phyloP scores from a whole-genome alignment of 2,329 filamentous ascomycete genomes.

The Colletotrichum godetiae region DNA sequence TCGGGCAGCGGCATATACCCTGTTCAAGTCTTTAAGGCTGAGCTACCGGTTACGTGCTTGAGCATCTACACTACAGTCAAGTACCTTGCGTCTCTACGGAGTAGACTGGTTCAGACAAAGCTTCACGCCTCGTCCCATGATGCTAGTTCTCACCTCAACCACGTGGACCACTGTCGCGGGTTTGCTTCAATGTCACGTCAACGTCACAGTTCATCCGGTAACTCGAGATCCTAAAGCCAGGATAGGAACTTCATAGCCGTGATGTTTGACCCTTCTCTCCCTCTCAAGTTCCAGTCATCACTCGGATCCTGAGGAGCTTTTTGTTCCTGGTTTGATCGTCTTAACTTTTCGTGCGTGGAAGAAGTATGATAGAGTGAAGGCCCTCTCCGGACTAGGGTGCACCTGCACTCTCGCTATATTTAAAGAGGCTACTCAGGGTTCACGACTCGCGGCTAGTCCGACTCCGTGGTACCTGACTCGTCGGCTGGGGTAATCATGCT shows the following conservation, averaged over 20 bases:
- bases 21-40: not conserved
- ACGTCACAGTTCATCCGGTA: not conserved
- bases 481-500: not conserved
- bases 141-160: not conserved
- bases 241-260: not conserved
- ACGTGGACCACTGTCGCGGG: not conserved
- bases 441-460: conserved; percentile 11
- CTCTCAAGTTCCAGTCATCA: not conserved
- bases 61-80: not conserved
- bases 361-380: conserved; percentile 2
- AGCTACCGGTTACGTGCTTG: not conserved
- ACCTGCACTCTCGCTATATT: not conserved
- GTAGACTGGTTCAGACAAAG: not conserved
- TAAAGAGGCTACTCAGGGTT: not conserved
- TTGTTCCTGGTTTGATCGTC: conserved; percentile 7
- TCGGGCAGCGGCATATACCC: not conserved
- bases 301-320: not conserved
- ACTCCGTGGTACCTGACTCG: not conserved
- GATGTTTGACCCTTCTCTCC: not conserved
- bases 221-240: not conserved
- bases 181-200: not conserved
- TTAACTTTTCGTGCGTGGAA: not conserved
- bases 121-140: not conserved
- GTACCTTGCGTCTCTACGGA: not conserved
- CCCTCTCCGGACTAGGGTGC: not conserved